These are phyloP conservation scores for Paxillus involutus DNA, from an alignment of 768 basidiomycete species.

Conservation along the genomic window DNA sequence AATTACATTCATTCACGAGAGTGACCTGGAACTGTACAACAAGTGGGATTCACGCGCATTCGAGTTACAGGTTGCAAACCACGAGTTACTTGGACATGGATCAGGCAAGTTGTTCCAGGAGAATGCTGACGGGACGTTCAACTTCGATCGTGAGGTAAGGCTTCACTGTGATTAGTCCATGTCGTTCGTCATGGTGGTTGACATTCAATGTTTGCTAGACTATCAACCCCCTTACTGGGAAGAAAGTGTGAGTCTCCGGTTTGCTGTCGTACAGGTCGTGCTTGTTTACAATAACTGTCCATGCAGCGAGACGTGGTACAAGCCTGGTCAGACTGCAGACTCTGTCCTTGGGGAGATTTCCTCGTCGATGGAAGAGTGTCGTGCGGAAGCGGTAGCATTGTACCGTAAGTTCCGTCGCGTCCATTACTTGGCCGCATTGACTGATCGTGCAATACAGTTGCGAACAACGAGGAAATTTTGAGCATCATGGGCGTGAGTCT, in stretches of 20 bases:
- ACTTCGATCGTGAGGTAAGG: conserved; percentile 75
- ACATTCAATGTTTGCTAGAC: conserved; percentile 42
- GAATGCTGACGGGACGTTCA: conserved; percentile 69
- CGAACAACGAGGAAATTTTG: conserved; percentile 72
- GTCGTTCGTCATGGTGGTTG: background rate
- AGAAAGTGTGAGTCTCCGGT: conserved; percentile 54
- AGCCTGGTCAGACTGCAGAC: conserved; percentile 80
- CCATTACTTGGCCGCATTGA: background rate
- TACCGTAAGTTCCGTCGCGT: conserved; percentile 52
- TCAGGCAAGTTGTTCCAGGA: conserved; percentile 84
- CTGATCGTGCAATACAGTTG: conserved; percentile 43
- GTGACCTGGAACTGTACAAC: conserved; percentile 73
- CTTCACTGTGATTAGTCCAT: conserved; percentile 3
- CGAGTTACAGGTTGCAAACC: conserved; percentile 88
- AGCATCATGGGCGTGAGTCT: conserved; percentile 72
- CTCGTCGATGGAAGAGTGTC: conserved; percentile 90
- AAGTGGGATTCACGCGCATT: conserved; percentile 78
- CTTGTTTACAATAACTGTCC: background rate
- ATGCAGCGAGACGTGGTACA: conserved; percentile 79
- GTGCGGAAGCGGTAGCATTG: conserved; percentile 86
- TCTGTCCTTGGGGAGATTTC: conserved; percentile 85
- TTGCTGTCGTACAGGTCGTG: background rate
- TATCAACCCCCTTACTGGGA: conserved; percentile 78
- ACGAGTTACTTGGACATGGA: conserved; percentile 85
- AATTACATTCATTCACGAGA: conserved; percentile 79